Evolutionary conservation across 176 grass and related monocot genomes (phyloP).

Genomic region (maize (Zea mays)): DNA sequence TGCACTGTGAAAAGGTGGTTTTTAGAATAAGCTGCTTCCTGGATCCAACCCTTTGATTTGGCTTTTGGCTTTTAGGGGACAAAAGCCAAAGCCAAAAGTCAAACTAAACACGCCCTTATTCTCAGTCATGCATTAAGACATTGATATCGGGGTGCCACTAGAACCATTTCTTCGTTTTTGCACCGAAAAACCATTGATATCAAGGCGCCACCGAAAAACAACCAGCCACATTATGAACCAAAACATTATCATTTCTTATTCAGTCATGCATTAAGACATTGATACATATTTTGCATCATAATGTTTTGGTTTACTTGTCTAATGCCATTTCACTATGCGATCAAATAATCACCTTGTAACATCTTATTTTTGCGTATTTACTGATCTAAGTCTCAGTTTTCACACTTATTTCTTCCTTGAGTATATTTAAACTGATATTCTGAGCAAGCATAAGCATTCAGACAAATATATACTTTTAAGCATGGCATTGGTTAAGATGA

Average conservation of each 20-base stretch:
- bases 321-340: not conserved
- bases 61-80: too few relatives aligned
- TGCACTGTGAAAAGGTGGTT: too few relatives aligned
- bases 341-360: not conserved
- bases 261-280: not conserved
- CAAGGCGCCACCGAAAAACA: too few relatives aligned
- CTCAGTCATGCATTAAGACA: too few relatives aligned
- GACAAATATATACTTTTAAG: not conserved
- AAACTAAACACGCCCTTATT: too few relatives aligned
- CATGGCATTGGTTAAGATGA: slow-evolving; percentile 14
- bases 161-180: too few relatives aligned
- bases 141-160: too few relatives aligned
- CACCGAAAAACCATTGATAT: too few relatives aligned
- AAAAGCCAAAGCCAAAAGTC: too few relatives aligned
- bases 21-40: too few relatives aligned
- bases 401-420: slow-evolving; percentile 3
- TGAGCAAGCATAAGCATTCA: not conserved
- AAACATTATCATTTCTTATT: not conserved
- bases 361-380: slow-evolving; percentile 1
- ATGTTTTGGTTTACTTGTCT: slow-evolving; percentile 13
- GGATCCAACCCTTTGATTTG: too few relatives aligned
- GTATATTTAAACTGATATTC: slow-evolving; percentile 17
- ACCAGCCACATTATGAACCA: too few relatives aligned
- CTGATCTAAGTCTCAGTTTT: not conserved
- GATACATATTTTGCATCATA: not conserved